phyloP scores from a whole-genome alignment of 1,139 yeast genomes.

The Kodamaea suecica region DNA sequence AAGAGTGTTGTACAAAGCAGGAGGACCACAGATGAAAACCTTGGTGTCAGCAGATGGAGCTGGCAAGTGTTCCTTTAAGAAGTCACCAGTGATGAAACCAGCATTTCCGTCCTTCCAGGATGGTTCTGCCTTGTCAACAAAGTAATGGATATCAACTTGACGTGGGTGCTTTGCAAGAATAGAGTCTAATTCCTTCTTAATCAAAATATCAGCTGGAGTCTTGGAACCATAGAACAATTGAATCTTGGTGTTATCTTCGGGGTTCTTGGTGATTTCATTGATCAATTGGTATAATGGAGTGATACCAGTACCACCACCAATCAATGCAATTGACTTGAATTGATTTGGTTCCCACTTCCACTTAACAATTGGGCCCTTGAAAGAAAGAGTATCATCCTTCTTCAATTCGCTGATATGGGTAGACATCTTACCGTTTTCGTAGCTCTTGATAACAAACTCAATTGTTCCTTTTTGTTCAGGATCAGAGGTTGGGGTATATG shows the following conservation, averaged over 20 bases:
- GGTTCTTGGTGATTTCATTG: conserved; percentile 66
- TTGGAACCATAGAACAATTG: conserved; percentile 77
- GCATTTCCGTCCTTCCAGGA: conserved; percentile 42
- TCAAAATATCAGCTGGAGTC: conserved; percentile 71
- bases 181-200: conserved; percentile 70
- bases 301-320: conserved; percentile 97
- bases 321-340: conserved; percentile 72
- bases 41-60: conserved; percentile 77
- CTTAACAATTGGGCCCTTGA: conserved; percentile 93
- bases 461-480: conserved; percentile 67
- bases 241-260: conserved; percentile 81
- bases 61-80: conserved; percentile 51
- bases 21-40: conserved; percentile 71
- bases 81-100: conserved; percentile 44
- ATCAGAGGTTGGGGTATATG: conserved; percentile 90
- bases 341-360: conserved; percentile 90
- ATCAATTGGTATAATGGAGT: conserved; percentile 90
- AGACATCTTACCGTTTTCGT: conserved; percentile 83
- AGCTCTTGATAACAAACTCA: conserved; percentile 80
- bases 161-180: conserved; percentile 66
- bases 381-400: conserved; percentile 76
- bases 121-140: conserved; percentile 64
- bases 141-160: conserved; percentile 73
- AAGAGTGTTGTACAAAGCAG: conserved; percentile 25
- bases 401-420: conserved; percentile 69